Conservation (phyloP, 805 yeast genomes). For the Debaryomyces tyrocola region DNA sequence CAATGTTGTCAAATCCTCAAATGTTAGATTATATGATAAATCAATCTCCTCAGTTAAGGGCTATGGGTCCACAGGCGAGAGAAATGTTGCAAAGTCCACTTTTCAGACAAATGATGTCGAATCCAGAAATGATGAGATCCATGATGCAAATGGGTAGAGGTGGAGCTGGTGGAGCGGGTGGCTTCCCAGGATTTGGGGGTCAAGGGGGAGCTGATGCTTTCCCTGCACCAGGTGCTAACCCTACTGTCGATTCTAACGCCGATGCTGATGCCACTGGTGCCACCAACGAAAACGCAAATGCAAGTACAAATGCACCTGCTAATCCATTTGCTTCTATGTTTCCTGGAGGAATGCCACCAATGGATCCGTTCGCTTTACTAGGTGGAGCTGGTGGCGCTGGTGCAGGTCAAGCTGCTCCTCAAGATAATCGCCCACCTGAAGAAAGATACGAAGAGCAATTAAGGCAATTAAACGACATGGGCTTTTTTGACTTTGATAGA, state of each 20-base stretch:
- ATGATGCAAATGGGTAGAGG: conserved; percentile 74
- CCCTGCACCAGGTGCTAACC: conserved; percentile 39
- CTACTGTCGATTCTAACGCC: conserved; percentile 25
- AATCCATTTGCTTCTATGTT: conserved; percentile 43
- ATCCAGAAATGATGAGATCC: conserved; percentile 83
- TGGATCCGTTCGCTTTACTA: conserved; percentile 56
- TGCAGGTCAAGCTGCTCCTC: conserved; percentile 31
- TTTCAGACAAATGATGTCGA: conserved; percentile 65
- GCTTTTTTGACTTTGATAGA: conserved; percentile 87
- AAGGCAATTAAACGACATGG: conserved; percentile 49
- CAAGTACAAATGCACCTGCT: conserved; percentile 16
- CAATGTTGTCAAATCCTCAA: conserved; percentile 82
- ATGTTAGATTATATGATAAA: conserved; percentile 80
- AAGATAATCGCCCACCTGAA: conserved; percentile 46
- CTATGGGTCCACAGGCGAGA: conserved; percentile 88
- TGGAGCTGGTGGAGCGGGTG: conserved; percentile 24
- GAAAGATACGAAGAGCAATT: conserved; percentile 44
- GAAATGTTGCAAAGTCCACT: conserved; percentile 81
- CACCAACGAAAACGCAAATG: conserved; percentile 8
- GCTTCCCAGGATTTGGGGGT: conserved; percentile 27
- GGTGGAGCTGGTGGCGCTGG: conserved; percentile 41
- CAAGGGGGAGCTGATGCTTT: conserved; percentile 14
- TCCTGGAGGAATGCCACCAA: conserved; percentile 33
- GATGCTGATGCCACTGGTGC: conserved; percentile 12
- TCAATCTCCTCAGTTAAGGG: conserved; percentile 79